Conservation (phyloP, 805 yeast genomes). For the Metschnikowia cubensis region DNA sequence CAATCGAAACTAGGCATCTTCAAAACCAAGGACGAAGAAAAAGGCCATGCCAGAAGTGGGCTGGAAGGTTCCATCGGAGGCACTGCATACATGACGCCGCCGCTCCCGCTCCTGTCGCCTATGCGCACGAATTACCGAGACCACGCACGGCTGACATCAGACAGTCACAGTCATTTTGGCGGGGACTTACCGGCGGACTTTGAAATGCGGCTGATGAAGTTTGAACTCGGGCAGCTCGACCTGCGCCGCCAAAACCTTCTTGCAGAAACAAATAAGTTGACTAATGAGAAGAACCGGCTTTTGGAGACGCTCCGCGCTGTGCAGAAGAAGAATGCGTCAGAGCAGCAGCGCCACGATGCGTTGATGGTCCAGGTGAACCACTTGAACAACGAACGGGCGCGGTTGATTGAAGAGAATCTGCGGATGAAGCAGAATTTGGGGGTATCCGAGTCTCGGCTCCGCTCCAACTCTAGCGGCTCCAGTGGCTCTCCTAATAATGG, state of each 20-base stretch:
- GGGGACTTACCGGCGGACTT: constrained; percentile 19
- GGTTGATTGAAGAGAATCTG: constrained; percentile 27
- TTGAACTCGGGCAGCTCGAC: constrained; percentile 39
- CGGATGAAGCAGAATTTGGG: neutral
- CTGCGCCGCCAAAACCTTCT: constrained; percentile 21
- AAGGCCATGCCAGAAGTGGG: constrained; percentile 36
- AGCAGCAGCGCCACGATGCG: constrained; percentile 40
- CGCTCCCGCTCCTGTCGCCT: constrained; percentile 36
- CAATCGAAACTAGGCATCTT: constrained; percentile 32
- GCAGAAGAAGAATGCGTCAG: constrained; percentile 38
- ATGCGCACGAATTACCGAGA: constrained; percentile 13
- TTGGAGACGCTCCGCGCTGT: constrained; percentile 37
- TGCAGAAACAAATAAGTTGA: constrained; percentile 25
- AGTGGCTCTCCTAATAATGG: neutral
- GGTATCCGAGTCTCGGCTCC: neutral
- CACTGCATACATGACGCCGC: constrained; percentile 40
- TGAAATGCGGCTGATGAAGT: constrained; percentile 33
- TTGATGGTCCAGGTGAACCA: constrained; percentile 49
- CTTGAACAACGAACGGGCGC: constrained; percentile 44
- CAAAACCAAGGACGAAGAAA: constrained; percentile 24
- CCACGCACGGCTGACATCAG: constrained; percentile 44
- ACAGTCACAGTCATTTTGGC: constrained; percentile 38
- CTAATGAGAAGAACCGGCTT: constrained; percentile 26
- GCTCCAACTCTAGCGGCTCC: neutral
- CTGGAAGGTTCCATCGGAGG: constrained; percentile 37